A percentile compares a stretch with the other conserved stretches of the same genome.
These are phyloP conservation scores for Delonix regia DNA, from an alignment of 306 rosid genomes.

Conservation along the genomic window DNA sequence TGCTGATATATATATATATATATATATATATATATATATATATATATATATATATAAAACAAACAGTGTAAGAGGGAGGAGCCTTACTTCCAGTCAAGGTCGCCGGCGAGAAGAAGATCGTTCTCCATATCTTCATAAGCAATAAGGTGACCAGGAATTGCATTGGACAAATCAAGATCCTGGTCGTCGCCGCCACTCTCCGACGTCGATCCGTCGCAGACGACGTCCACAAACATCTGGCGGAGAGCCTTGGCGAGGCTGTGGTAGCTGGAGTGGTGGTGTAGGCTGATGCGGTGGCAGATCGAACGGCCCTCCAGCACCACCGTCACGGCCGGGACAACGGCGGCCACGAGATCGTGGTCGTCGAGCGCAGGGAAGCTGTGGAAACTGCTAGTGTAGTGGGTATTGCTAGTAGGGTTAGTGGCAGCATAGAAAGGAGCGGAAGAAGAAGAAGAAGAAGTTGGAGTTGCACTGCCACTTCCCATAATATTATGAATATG, in stretches of 20 bases:
- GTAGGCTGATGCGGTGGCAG: slow-evolving; percentile 89
- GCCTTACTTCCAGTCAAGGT: slow-evolving; percentile 83
- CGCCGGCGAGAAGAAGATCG: slow-evolving; percentile 95
- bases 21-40: too few species aligned
- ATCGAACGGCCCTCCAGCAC: slow-evolving; percentile 91
- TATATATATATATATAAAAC: too few species aligned
- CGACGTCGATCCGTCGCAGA: neutral
- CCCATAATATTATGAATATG: slow-evolving; percentile 7
- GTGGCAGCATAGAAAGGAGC: slow-evolving; percentile 33
- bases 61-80: too few species aligned
- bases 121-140: slow-evolving; percentile 92
- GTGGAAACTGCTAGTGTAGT: slow-evolving; percentile 24
- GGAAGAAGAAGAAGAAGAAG: slow-evolving; percentile 20
- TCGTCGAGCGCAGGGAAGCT: slow-evolving; percentile 53
- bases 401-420: slow-evolving; percentile 21
- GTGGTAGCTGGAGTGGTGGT: slow-evolving; percentile 71
- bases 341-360: slow-evolving; percentile 58
- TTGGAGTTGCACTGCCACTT: slow-evolving; percentile 43
- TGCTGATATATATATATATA: too few species aligned
- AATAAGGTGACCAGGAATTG: slow-evolving; percentile 79
- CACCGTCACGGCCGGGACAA: slow-evolving; percentile 77
- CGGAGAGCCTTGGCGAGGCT: slow-evolving; percentile 78
- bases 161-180: slow-evolving; percentile 67
- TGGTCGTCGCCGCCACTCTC: slow-evolving; percentile 30
- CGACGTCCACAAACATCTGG: slow-evolving; percentile 62